phyloP scores from a whole-genome alignment of 192 early-diverging fungal genomes.

The Oehlia diaphana region DNA sequence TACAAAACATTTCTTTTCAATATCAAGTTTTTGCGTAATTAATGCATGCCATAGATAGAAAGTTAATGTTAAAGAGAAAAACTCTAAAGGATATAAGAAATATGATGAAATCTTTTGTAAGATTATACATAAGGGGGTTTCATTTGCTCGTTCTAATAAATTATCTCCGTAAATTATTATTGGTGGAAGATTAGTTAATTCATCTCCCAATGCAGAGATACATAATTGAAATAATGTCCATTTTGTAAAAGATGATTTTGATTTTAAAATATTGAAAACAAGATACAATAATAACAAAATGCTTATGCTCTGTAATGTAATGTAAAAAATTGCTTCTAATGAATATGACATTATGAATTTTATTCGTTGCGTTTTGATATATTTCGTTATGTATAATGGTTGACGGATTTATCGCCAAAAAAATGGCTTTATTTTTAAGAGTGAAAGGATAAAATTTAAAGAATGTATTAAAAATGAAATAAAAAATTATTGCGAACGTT shows the following conservation, averaged over 20 bases:
- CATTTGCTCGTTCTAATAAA: background rate
- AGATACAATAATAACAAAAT: background rate
- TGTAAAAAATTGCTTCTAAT: background rate
- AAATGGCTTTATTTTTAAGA: no score
- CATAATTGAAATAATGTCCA: conserved; percentile 19
- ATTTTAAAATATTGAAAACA: background rate
- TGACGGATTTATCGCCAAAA: no score
- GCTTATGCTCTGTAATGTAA: background rate
- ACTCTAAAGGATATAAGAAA: background rate
- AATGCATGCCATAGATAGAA: conserved; percentile 26
- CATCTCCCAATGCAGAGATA: background rate
- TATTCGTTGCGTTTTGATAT: no score
- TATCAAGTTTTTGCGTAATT: background rate
- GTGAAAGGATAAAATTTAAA: no score
- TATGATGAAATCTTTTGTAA: background rate
- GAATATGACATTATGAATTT: conserved; percentile 1
- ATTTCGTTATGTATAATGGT: no score
- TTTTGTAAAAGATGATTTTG: conserved; percentile 6
- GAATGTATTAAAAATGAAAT: no score
- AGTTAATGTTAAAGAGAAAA: background rate
- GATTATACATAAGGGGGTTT: background rate
- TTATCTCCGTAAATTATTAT: conserved; percentile 3
- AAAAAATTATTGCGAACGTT: no score
- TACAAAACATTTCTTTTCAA: background rate
- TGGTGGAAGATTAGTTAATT: background rate